These are phyloP conservation scores for Plasmodium chabaudi DNA, from an alignment of 169 alveolate genomes.

Conservation along the genomic window DNA sequence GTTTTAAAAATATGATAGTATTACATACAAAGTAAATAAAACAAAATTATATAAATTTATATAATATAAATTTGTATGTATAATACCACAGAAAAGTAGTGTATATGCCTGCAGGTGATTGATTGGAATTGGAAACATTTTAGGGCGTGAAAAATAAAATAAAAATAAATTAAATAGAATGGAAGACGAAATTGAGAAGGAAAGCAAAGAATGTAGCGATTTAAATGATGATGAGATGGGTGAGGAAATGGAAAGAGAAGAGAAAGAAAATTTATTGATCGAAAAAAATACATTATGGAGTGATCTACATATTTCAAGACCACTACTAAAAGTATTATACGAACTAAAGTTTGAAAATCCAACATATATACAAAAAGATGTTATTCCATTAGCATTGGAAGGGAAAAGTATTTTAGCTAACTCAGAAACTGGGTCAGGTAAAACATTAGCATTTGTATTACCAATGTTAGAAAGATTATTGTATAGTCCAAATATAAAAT, in stretches of 20 bases:
- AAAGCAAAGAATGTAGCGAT: not conserved
- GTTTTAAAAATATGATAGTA: no score
- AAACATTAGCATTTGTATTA: conserved; percentile 91
- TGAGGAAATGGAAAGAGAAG: not conserved
- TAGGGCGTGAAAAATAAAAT: not conserved
- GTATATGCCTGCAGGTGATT: not conserved
- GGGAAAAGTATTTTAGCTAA: conserved; percentile 90
- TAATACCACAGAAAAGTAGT: no score
- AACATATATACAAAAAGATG: conserved; percentile 90
- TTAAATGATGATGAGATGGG: not conserved
- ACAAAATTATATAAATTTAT: no score
- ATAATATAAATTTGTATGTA: no score
- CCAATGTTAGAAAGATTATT: conserved; percentile 91
- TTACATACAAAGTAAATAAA: no score
- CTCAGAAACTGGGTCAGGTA: conserved; percentile 95
- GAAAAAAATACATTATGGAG: conserved; percentile 61
- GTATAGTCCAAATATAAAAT: conserved; percentile 83
- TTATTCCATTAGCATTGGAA: conserved; percentile 90
- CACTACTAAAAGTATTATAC: conserved; percentile 84
- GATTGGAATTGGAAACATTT: not conserved
- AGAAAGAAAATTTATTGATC: conserved; percentile 8
- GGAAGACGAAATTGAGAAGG: not conserved
- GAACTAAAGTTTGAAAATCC: conserved; percentile 88
- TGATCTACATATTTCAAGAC: conserved; percentile 46
- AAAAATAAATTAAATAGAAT: not conserved